Base-by-base conservation (phyloP, 2,329 filamentous ascomycete species). In the Pseudocercospora macadamiae region DNA sequence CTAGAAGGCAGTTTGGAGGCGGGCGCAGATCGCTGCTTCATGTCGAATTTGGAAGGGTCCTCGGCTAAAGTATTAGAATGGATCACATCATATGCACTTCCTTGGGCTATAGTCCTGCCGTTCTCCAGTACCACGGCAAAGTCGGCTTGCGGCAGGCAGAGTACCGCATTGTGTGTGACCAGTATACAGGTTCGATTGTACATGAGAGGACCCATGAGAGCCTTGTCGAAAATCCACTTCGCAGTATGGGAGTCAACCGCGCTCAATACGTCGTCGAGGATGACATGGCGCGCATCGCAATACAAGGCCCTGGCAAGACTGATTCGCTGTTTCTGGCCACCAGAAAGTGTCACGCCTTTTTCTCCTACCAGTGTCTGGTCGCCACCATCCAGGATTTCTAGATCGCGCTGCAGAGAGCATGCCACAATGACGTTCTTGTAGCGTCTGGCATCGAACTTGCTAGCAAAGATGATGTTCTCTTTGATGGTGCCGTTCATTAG, bases 241-340 rank as follows among this genome's bases (percentile, higher is more conserved):
- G 93, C 93, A 0, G 95, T 97, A 69, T 99, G 95, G 3, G 95
- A 96, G 74, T 99, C 95, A 30, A 99, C 95, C 25, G 95, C 95
- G 71, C 93, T 97, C 42, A 99, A 82, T 64, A 96, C 96, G 74
- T 99, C 95, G 70, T 99, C 95, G 51, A 99, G 82, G 9, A 99
- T 83, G 14, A 99, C 78, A 74, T 97, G 93, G 54, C 88, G 89
- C 4, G 93, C 96, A 75, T 91, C 93, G 65, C 91, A 96, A 76
- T 99, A 99, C n/a, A 99, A 83, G 1, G 95, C 95, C 66, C 95
- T 88, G n/a, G 95, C 95, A 44, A 99, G 83, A 12, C 93, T 97
- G 52, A 99, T 97, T 59, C 95, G 88, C 75, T 99, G 95, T 77
- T 97, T 97, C 76, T 99, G 95, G 5, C 95, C 95, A 64, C 95